These are phyloP conservation scores for Suillus ampliporus DNA, from an alignment of 768 basidiomycete species.

Conservation along the genomic window DNA sequence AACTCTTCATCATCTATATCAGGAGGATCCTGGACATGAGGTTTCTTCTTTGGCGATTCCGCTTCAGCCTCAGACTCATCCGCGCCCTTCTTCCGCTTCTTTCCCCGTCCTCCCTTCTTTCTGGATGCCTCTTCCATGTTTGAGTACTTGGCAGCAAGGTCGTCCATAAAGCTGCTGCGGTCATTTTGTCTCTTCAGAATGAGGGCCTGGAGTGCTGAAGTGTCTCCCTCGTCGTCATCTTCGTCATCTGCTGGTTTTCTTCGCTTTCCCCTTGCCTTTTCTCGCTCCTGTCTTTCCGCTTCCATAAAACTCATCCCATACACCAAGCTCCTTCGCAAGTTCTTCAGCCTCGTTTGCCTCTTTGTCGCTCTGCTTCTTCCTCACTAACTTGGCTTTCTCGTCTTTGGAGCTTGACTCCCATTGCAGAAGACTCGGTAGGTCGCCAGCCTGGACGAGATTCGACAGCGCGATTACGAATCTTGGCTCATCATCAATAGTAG, in stretches of 20 bases:
- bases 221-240: constrained; percentile 60
- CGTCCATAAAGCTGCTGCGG: constrained; percentile 75
- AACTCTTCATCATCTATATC: constrained; percentile 74
- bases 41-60: constrained; percentile 56
- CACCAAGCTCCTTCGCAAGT: constrained; percentile 84
- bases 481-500: constrained; percentile 80
- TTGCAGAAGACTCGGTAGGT: constrained; percentile 55
- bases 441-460: constrained; percentile 63
- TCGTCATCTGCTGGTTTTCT: constrained; percentile 32
- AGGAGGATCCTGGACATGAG: constrained; percentile 48
- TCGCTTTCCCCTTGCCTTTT: constrained; percentile 59
- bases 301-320: constrained; percentile 94
- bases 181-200: constrained; percentile 80
- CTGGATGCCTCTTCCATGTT: constrained; percentile 45
- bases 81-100: constrained; percentile 54
- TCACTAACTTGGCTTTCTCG: constrained; percentile 74
- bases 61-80: constrained; percentile 42
- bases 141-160: constrained; percentile 75
- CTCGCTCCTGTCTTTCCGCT: constrained; percentile 69
- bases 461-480: constrained; percentile 80
- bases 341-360: constrained; percentile 87
- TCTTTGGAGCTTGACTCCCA: constrained; percentile 83
- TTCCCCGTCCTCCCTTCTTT: constrained; percentile 52
- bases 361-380: constrained; percentile 75
- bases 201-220: constrained; percentile 76